phyloP scores from a whole-genome alignment of 768 basidiomycete genomes.

The Tricholoma hemisulphureum region DNA sequence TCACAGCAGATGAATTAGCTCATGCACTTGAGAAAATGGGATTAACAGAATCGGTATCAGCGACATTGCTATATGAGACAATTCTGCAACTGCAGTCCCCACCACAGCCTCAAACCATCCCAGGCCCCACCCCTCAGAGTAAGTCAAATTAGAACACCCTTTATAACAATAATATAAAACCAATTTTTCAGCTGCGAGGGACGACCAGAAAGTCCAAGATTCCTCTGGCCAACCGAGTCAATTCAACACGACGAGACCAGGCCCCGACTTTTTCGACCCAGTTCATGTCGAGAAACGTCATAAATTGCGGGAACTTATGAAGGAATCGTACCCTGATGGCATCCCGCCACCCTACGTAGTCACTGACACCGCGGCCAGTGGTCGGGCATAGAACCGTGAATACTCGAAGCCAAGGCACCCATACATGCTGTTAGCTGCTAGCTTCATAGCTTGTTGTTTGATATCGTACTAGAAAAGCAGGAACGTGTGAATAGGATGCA shows the following conservation, averaged over 20 bases:
- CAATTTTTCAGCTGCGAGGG: background rate
- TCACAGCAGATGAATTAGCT: conserved; percentile 12
- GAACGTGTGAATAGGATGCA: background rate
- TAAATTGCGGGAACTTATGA: no score
- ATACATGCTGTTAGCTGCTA: conserved; percentile 99
- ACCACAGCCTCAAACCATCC: background rate
- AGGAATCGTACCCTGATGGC: no score
- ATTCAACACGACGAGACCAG: background rate
- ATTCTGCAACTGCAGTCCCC: conserved; percentile 1
- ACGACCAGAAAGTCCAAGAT: background rate
- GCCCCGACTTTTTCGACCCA: background rate
- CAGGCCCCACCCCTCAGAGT: background rate
- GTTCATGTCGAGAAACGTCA: no score
- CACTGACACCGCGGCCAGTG: conserved; percentile 64
- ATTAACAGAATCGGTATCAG: conserved; percentile 3
- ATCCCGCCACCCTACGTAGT: background rate
- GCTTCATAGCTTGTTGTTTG: conserved; percentile 93
- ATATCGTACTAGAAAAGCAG: conserved; percentile 75
- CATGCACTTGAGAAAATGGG: conserved; percentile 12
- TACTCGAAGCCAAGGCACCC: conserved; percentile 98
- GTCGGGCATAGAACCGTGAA: conserved; percentile 93
- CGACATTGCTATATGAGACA: background rate
- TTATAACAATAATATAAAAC: conserved; percentile 1
- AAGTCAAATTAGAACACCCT: background rate
- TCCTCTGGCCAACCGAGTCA: background rate